Evolutionary conservation across 73 alveolate genomes (phyloP).

Genomic region (Blepharisma japonicum): DNA sequence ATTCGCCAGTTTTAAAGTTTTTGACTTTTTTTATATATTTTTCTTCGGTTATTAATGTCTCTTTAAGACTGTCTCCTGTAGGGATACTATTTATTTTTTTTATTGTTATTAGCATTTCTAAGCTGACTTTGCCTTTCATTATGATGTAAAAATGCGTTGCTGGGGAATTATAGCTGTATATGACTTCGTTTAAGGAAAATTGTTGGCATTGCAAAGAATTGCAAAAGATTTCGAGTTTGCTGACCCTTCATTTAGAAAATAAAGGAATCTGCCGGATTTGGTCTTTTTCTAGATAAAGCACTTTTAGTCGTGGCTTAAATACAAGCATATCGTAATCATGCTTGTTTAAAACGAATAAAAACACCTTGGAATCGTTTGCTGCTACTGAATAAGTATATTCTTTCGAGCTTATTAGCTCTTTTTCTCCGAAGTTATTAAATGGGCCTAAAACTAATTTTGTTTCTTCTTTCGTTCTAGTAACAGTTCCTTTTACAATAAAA

Average conservation of each 20-base stretch:
- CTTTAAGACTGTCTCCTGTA: not conserved
- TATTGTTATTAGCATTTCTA: slow-evolving; percentile 1
- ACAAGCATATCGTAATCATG: not conserved
- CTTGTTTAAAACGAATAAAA: not conserved
- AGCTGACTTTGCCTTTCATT: not conserved
- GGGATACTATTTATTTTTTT: slow-evolving; percentile 9
- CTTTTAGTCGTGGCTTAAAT: not conserved
- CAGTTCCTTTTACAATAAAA: slow-evolving; percentile 21
- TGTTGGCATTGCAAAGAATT: not conserved
- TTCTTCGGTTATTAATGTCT: slow-evolving; percentile 15
- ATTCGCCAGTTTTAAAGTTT: slow-evolving; percentile 9
- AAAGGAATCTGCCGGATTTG: not conserved
- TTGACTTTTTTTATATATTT: not conserved
- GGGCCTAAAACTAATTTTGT: not conserved
- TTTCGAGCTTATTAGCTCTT: slow-evolving; percentile 1
- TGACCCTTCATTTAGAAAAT: not conserved
- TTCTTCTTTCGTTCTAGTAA: not conserved
- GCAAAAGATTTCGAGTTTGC: slow-evolving; percentile 14
- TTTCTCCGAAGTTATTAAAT: not conserved
- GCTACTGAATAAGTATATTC: not conserved
- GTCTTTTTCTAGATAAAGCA: not conserved
- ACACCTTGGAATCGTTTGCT: not conserved
- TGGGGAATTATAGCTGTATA: not conserved
- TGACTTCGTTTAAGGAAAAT: not conserved
- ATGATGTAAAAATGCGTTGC: not conserved